A percentile compares a stretch with the other conserved stretches of the same genome.
These are phyloP conservation scores for Paraconiothyrium brasiliense DNA, from an alignment of 2,329 filamentous ascomycete species.

Conservation along the genomic window DNA sequence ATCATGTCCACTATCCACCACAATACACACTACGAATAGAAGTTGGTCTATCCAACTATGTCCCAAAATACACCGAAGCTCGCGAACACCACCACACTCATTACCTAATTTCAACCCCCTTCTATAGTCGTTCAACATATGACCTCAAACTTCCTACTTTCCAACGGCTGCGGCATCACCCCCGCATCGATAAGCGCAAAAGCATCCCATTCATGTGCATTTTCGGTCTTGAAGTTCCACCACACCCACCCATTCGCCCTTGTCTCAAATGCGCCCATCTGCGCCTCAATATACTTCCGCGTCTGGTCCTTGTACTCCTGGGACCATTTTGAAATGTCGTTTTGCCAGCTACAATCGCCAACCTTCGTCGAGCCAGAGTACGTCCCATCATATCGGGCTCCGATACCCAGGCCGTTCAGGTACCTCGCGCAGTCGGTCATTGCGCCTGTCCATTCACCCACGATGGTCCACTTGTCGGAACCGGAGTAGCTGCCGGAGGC, in stretches of 20 bases:
- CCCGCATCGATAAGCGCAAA: constrained; percentile 60
- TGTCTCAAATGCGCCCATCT: constrained; percentile 62
- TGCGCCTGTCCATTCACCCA: constrained; percentile 75
- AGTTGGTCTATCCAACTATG: not conserved
- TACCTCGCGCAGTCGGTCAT: constrained; percentile 68
- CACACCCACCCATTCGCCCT: constrained; percentile 65
- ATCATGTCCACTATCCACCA: not conserved
- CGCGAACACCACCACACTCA: not conserved
- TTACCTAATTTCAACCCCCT: not conserved
- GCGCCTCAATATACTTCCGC: constrained; percentile 63
- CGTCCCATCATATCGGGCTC: constrained; percentile 68
- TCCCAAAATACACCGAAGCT: not conserved
- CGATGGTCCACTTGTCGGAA: constrained; percentile 72
- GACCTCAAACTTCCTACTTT: constrained; percentile 30
- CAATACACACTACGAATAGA: constrained; percentile 11
- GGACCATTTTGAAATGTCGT: constrained; percentile 59
- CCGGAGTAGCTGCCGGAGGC: constrained; percentile 59
- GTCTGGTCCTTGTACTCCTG: constrained; percentile 57
- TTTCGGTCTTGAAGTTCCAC: constrained; percentile 69
- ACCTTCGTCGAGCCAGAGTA: constrained; percentile 58
- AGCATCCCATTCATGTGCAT: constrained; percentile 63
- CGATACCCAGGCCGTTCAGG: constrained; percentile 65
- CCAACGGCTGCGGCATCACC: constrained; percentile 56
- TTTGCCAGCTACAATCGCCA: constrained; percentile 65
- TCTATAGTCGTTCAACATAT: constrained; percentile 19